phyloP scores from a whole-genome alignment of 140 eudicot species.

The Bidens hawaiensis region DNA sequence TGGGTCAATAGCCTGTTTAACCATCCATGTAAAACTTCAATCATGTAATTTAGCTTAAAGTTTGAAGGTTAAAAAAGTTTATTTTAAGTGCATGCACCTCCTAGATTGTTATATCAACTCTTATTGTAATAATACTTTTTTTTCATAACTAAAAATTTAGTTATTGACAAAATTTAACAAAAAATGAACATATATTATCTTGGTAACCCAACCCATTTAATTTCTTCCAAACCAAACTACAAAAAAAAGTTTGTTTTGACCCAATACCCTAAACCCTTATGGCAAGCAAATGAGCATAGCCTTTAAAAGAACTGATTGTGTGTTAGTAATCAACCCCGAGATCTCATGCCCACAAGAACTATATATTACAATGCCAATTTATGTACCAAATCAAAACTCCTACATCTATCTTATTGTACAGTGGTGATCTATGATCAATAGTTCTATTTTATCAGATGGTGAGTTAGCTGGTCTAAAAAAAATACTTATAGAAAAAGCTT shows the following conservation, averaged over 20 bases:
- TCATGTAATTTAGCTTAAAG: background rate
- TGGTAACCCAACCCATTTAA: background rate
- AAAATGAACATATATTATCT: background rate
- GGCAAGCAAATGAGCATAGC: background rate
- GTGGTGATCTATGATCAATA: background rate
- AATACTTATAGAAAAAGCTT: background rate
- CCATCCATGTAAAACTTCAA: background rate
- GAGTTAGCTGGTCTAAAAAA: background rate
- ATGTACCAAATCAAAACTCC: background rate
- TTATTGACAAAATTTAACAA: background rate
- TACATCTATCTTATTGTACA: background rate
- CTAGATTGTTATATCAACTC: background rate
- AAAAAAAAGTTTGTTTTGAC: background rate
- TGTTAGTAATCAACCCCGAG: background rate
- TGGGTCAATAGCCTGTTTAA: conserved; percentile 15
- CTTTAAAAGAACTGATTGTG: background rate
- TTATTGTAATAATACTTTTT: background rate
- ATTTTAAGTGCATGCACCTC: background rate
- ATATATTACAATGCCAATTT: background rate
- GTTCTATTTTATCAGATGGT: background rate
- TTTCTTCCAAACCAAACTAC: background rate
- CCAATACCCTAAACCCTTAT: background rate
- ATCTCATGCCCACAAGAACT: background rate
- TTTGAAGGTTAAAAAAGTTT: background rate
- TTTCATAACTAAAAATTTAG: background rate